These are phyloP conservation scores for Linnemannia schmuckeri DNA, from an alignment of 192 early-diverging fungal species.

Conservation along the genomic window DNA sequence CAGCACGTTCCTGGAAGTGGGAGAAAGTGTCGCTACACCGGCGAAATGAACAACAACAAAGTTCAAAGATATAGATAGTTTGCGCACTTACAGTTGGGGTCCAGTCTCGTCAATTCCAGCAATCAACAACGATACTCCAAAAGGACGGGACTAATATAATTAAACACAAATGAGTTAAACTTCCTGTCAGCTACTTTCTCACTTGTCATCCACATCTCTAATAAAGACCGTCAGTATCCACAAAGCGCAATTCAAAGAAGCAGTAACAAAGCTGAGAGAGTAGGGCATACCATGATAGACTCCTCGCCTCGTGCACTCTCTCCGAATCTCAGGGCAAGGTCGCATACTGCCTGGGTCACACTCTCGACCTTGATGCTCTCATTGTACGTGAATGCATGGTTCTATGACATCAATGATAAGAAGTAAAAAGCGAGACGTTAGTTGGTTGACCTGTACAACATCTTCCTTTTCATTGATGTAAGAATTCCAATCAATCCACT, in stretches of 20 bases:
- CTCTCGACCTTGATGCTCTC: conserved; percentile 96
- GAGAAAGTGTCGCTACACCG: too few relatives aligned
- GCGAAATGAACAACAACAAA: too few relatives aligned
- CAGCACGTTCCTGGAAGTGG: too few relatives aligned
- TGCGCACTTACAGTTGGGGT: conserved; percentile 89
- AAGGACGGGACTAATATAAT: conserved; percentile 86
- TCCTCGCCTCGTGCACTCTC: conserved; percentile 97
- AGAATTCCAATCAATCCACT: not conserved
- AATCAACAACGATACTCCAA: conserved; percentile 98
- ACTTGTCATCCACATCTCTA: not conserved
- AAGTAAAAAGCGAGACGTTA: not conserved
- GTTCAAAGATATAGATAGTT: not conserved
- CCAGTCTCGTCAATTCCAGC: conserved; percentile 97
- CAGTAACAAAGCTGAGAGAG: not conserved
- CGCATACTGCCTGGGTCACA: conserved; percentile 98
- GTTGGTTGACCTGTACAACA: not conserved
- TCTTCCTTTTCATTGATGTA: not conserved
- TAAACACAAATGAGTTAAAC: not conserved
- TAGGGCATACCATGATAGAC: conserved; percentile 87
- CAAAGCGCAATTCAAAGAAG: not conserved
- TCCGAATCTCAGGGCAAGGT: conserved; percentile 96
- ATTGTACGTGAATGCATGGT: conserved; percentile 96
- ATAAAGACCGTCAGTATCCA: not conserved
- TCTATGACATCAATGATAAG: conserved; percentile 59
- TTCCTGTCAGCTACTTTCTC: not conserved